These are phyloP conservation scores for Didymella pinodella DNA, from an alignment of 2,329 filamentous ascomycete species.

Conservation along the genomic window DNA sequence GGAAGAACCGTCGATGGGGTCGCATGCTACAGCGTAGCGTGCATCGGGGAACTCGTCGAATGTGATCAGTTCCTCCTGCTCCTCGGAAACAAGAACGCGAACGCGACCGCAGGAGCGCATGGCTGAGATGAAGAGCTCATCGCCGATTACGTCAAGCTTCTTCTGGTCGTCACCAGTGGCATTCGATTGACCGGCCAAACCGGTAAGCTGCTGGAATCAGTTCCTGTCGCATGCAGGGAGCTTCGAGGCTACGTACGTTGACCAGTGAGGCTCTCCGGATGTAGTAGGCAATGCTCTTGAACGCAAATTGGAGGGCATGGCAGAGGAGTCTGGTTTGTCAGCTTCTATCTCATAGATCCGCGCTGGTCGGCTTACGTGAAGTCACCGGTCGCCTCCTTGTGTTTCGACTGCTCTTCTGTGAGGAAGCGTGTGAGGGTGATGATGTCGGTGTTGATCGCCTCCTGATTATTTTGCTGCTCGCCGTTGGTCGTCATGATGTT, in stretches of 20 bases:
- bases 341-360: not conserved
- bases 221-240: not conserved
- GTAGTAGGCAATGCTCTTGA: conserved; percentile 99
- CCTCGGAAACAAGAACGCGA: conserved; percentile 93
- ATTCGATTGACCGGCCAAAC: conserved; percentile 93
- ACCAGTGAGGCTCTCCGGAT: conserved; percentile 95
- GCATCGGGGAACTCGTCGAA: conserved; percentile 78
- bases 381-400: conserved; percentile 94
- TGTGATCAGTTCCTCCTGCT: conserved; percentile 91
- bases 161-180: conserved; percentile 98
- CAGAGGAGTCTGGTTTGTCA: conserved; percentile 76
- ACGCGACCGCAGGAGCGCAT: conserved; percentile 94
- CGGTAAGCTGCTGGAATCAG: conserved; percentile 69
- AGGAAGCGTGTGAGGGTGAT: conserved; percentile 94
- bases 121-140: conserved; percentile 94
- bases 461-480: conserved; percentile 60
- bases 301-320: conserved; percentile 98
- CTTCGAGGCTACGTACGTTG: conserved; percentile 62
- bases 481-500: conserved; percentile 50
- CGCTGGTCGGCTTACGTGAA: conserved; percentile 74
- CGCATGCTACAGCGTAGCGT: conserved; percentile 93
- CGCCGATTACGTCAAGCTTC: conserved; percentile 99
- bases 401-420: conserved; percentile 93
- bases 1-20: conserved; percentile 96
- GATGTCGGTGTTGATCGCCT: conserved; percentile 95